phyloP scores from a whole-genome alignment of 139 green algal species.

The Dunaliella primolecta region DNA sequence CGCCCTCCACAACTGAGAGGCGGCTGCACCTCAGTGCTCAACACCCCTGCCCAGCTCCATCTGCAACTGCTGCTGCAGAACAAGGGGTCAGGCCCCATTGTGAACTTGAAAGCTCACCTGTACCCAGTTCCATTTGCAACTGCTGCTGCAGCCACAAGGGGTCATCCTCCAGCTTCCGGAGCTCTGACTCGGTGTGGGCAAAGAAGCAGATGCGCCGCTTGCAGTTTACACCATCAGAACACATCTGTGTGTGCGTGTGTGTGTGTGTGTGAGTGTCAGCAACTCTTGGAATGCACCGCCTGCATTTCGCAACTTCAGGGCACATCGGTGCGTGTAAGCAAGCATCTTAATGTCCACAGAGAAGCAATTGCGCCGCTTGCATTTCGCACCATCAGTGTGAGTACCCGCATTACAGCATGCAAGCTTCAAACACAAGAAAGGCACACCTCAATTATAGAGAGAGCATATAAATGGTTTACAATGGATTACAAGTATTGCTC shows the following conservation, averaged over 20 bases:
- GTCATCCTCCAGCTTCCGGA: slow-evolving; percentile 68
- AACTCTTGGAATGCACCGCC: too few species aligned
- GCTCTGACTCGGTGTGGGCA: slow-evolving; percentile 81
- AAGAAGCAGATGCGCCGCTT: slow-evolving; percentile 96
- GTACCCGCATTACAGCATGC: neutral
- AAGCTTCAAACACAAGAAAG: too few species aligned
- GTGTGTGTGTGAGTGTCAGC: neutral
- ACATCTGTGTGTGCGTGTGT: slow-evolving; percentile 67
- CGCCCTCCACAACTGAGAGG: neutral
- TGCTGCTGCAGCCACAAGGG: slow-evolving; percentile 54
- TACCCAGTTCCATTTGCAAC: neutral
- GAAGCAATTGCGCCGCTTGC: neutral
- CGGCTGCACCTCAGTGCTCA: neutral
- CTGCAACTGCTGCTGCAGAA: slow-evolving; percentile 48
- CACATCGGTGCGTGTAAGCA: neutral
- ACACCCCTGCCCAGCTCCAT: neutral
- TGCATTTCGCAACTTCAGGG: neutral
- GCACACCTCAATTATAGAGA: too few species aligned
- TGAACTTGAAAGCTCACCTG: neutral
- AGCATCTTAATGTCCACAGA: neutral
- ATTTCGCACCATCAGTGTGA: neutral
- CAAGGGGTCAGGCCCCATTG: slow-evolving; percentile 47
- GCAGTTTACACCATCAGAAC: slow-evolving; percentile 87
- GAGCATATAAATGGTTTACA: too few species aligned
- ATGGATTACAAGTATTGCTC: too few species aligned